phyloP scores from a whole-genome alignment of 306 rosid species.

The Abrus precatorius region DNA sequence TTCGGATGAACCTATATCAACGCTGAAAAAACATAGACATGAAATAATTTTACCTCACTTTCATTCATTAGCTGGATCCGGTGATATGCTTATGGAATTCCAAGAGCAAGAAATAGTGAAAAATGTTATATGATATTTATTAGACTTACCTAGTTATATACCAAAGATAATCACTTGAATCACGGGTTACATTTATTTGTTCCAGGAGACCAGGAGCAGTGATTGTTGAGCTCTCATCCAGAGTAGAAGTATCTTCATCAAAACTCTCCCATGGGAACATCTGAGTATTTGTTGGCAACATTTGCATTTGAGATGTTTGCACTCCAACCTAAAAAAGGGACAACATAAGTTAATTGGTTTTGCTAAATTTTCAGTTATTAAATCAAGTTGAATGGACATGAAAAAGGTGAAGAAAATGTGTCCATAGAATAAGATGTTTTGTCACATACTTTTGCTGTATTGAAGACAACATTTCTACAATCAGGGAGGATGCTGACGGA shows the following conservation, averaged over 20 bases:
- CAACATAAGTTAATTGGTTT: constrained; percentile 24
- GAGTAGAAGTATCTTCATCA: constrained; percentile 68
- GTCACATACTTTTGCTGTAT: constrained; percentile 77
- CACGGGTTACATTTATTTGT: constrained; percentile 82
- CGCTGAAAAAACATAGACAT: constrained; percentile 58
- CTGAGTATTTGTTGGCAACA: constrained; percentile 71
- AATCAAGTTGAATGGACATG: constrained; percentile 29
- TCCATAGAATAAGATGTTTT: background rate
- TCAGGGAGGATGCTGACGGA: constrained; percentile 87
- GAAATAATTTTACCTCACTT: background rate
- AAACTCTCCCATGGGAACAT: constrained; percentile 77
- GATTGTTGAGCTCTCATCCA: constrained; percentile 70
- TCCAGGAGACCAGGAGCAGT: constrained; percentile 79
- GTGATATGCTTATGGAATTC: background rate
- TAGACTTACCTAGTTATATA: constrained; percentile 78
- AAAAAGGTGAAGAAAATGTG: background rate
- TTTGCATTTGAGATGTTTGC: constrained; percentile 86
- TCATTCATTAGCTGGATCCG: background rate
- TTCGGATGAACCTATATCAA: constrained; percentile 75
- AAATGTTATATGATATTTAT: background rate
- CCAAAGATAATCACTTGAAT: constrained; percentile 87
- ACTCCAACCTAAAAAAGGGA: constrained; percentile 72
- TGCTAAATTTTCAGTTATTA: background rate
- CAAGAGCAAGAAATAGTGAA: background rate
- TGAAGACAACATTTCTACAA: constrained; percentile 81